Percentiles rank a stretch among this genome's conserved stretches.
These are phyloP conservation scores for Rhizopus stolonifer DNA, from an alignment of 371 early-diverging fungal species.

Conservation along the genomic window DNA sequence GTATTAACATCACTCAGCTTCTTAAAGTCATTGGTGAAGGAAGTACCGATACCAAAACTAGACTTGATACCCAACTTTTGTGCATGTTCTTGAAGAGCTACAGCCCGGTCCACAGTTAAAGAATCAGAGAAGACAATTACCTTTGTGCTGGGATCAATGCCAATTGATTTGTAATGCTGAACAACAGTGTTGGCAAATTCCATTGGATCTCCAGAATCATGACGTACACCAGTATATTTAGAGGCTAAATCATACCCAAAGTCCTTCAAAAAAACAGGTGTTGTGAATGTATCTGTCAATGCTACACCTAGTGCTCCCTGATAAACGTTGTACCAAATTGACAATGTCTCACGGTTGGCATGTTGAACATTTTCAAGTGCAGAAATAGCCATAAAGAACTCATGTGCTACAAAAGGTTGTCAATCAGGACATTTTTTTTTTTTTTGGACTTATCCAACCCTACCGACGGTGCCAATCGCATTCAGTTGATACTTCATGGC, in stretches of 20 bases:
- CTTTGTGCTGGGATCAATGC: slow-evolving; percentile 62
- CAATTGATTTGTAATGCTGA: slow-evolving; percentile 55
- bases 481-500: slow-evolving; percentile 63
- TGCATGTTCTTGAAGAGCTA: slow-evolving; percentile 50
- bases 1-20: slow-evolving; percentile 26
- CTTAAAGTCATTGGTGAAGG: slow-evolving; percentile 72
- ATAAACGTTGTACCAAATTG: slow-evolving; percentile 64
- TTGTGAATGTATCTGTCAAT: slow-evolving; percentile 76
- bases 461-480: slow-evolving; percentile 74
- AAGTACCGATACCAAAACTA: slow-evolving; percentile 79
- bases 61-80: slow-evolving; percentile 51
- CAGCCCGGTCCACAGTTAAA: slow-evolving; percentile 53
- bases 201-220: slow-evolving; percentile 73
- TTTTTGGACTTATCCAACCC: slow-evolving; percentile 2
- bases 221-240: slow-evolving; percentile 64
- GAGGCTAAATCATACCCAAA: slow-evolving; percentile 57
- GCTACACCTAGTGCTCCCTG: slow-evolving; percentile 63
- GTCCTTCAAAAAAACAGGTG: slow-evolving; percentile 61
- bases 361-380: slow-evolving; percentile 63
- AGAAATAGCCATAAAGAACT: slow-evolving; percentile 79
- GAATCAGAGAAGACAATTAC: slow-evolving; percentile 75
- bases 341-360: slow-evolving; percentile 62
- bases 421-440: not conserved
- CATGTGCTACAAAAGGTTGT: slow-evolving; percentile 51
- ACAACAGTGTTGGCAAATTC: slow-evolving; percentile 56